Conservation (phyloP, 1,284 basidiomycete species). For the Naganishia albida region DNA sequence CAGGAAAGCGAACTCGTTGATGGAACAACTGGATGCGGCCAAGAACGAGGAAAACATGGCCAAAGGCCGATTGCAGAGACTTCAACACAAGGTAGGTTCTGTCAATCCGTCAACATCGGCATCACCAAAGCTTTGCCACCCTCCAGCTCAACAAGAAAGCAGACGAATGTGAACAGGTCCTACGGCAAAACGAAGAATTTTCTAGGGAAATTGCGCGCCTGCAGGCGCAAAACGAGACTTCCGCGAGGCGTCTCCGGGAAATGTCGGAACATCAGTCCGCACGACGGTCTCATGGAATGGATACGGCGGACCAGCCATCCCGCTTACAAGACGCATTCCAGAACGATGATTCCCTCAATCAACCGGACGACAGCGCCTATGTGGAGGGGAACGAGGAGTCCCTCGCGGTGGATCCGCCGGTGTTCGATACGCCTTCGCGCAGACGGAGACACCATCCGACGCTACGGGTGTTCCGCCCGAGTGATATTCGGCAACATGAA, state of each 20-base stretch:
- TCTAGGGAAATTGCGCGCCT: background rate
- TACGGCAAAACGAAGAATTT: constrained; percentile 1
- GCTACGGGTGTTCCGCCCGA: constrained; percentile 2
- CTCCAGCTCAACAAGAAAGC: constrained; percentile 6
- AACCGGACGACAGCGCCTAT: background rate
- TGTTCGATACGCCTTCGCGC: constrained; percentile 12
- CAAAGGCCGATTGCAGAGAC: constrained; percentile 11
- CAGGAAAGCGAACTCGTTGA: background rate
- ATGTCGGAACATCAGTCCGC: constrained; percentile 19
- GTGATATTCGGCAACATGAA: background rate
- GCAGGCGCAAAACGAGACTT: constrained; percentile 5
- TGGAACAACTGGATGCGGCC: background rate
- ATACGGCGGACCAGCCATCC: background rate
- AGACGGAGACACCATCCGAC: constrained; percentile 17
- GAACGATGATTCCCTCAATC: background rate
- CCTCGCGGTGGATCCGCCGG: constrained; percentile 11
- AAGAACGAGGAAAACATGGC: constrained; percentile 8
- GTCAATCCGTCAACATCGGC: too few species aligned
- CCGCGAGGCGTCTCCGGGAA: constrained; percentile 9
- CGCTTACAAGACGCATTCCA: background rate
- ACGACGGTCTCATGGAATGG: background rate
- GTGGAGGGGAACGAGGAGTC: constrained; percentile 7
- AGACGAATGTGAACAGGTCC: constrained; percentile 5
- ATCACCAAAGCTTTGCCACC: background rate
- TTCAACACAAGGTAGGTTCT: constrained; percentile 11